Evolutionary conservation across 2,329 filamentous ascomycete genomes (phyloP).

Genomic region (Fusarium sp.): DNA sequence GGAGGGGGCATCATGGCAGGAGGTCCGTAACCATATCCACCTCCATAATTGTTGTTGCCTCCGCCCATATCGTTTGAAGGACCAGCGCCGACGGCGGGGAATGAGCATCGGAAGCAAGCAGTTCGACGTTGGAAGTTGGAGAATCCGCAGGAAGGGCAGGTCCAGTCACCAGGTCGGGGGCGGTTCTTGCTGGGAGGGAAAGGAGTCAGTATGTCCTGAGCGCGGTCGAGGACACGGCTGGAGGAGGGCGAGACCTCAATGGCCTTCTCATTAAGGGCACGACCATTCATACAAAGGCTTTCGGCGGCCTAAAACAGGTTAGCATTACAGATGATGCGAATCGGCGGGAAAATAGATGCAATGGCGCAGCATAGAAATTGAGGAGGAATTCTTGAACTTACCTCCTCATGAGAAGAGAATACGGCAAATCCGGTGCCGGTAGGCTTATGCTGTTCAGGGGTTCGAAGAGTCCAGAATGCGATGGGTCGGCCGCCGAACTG

Average conservation of each 20-base stretch:
- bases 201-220: slow-evolving; percentile 93
- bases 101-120: slow-evolving; percentile 98
- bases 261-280: slow-evolving; percentile 97
- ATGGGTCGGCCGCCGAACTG: slow-evolving; percentile 98
- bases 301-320: slow-evolving; percentile 80
- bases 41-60: slow-evolving; percentile 72
- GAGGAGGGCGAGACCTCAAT: slow-evolving; percentile 98
- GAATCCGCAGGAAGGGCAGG: slow-evolving; percentile 97
- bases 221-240: slow-evolving; percentile 94
- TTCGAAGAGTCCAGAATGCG: slow-evolving; percentile 98
- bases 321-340: slow-evolving; percentile 10
- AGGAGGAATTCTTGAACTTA: slow-evolving; percentile 60
- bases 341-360: background rate
- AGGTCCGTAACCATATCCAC: slow-evolving; percentile 71
- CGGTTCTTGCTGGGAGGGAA: slow-evolving; percentile 99
- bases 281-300: slow-evolving; percentile 98
- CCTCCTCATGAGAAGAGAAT: slow-evolving; percentile 99
- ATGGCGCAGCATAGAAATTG: background rate
- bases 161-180: slow-evolving; percentile 97
- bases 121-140: slow-evolving; percentile 99
- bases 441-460: slow-evolving; percentile 99
- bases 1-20: slow-evolving; percentile 86
- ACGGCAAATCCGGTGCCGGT: slow-evolving; percentile 98
- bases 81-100: slow-evolving; percentile 89
- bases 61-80: slow-evolving; percentile 74